Percentiles rank a stretch among this genome's conserved stretches.
phyloP scores from a whole-genome alignment of 2,329 filamentous ascomycete genomes.

The Sphaerulina vaccinii region DNA sequence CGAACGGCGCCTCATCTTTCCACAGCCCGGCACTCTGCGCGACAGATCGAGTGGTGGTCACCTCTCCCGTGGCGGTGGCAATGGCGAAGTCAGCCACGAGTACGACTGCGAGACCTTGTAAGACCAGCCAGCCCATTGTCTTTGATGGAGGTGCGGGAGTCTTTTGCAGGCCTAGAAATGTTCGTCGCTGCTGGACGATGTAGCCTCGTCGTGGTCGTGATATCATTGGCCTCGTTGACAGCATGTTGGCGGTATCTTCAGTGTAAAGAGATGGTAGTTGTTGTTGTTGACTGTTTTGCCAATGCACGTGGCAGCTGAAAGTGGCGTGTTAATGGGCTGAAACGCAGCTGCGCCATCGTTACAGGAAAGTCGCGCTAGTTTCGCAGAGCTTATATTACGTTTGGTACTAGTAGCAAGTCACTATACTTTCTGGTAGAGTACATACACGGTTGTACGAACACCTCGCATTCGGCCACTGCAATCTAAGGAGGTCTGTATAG shows the following conservation, averaged over 20 bases:
- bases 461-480: too few species aligned
- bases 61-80: conserved; percentile 24
- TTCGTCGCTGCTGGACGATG: conserved; percentile 26
- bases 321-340: too few species aligned
- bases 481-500: too few species aligned
- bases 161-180: conserved; percentile 34
- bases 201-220: background rate
- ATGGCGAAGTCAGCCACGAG: conserved; percentile 33
- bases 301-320: too few species aligned
- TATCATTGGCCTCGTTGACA: background rate
- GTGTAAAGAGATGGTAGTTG: background rate
- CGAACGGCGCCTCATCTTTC: conserved; percentile 27
- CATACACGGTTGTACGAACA: too few species aligned
- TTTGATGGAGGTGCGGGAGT: conserved; percentile 32
- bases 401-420: too few species aligned
- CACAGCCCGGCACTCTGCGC: conserved; percentile 34
- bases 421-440: too few species aligned
- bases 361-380: too few species aligned
- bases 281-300: too few species aligned
- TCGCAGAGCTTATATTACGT: too few species aligned
- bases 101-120: conserved; percentile 37
- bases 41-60: conserved; percentile 28
- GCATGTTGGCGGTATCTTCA: conserved; percentile 5
- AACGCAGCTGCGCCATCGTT: too few species aligned
- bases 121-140: conserved; percentile 36